Base-by-base conservation (phyloP, 345 rosid species). In the Orychophragmus violaceus region DNA sequence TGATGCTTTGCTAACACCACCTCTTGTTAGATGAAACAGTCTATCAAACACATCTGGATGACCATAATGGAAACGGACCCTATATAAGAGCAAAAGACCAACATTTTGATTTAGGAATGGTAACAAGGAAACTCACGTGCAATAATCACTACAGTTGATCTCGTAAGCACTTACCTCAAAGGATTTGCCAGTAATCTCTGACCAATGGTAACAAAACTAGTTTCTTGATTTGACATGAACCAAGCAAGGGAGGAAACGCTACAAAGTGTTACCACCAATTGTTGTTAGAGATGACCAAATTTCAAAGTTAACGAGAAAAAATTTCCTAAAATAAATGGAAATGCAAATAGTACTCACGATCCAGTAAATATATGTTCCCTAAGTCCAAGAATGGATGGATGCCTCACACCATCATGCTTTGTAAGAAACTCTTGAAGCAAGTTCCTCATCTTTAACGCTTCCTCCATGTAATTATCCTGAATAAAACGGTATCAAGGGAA, bases 151-250 rank as follows among this genome's bases (percentile, higher is more conserved):
- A 22, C 58, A 62, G 60, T 33, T 32, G 50, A 46, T 12, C 48
- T 45, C 54, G 74, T 21, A 29, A 49, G 45, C 48, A 79, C 87
- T 77, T 82, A 95, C 99, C 79, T 95, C 70, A 95, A 76, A 52
- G 99, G 99, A 74, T 89, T 87, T 71, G 99, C 99, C 70, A 95
- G 71, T 51, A 95, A 75, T 78, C 99, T 83, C 81, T 95, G 99
- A 68, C 98, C 97, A 60, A 95, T 95, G 24, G 99, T 95, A 41
- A 91, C 98, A 77, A 95, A 95, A 78, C 99, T 95, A 16, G 93
- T 95, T 78, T 95, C 99, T 84, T 91, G 99, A 87, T 89, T 91
- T 59, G 99, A 95, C 98, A 95, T 91, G 77, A 95, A 91, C 99
- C 99, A 95, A 13, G 99, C 99, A 51, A 95, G 98, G 64, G 99